These are phyloP conservation scores for Elymus sibiricus DNA, from an alignment of 176 grass and related monocot species.

Conservation along the genomic window DNA sequence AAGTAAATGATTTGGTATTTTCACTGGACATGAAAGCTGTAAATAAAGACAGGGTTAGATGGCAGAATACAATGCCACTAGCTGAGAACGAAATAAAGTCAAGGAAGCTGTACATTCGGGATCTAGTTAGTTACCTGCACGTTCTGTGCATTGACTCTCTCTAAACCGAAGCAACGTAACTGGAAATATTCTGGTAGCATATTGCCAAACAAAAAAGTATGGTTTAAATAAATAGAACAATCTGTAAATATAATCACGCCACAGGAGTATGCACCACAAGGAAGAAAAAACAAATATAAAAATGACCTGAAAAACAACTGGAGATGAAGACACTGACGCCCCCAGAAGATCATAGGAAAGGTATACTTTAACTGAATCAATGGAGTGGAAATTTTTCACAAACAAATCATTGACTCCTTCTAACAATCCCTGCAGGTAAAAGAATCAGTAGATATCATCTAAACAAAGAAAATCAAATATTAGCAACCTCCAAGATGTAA, in stretches of 20 bases:
- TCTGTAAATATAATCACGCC: constrained; percentile 1
- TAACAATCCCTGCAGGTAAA: constrained; percentile 76
- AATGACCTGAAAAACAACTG: constrained; percentile 90
- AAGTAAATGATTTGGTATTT: too few species aligned
- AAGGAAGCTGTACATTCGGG: too few species aligned
- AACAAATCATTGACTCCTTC: constrained; percentile 89
- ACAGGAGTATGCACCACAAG: constrained; percentile 25
- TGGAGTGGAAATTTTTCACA: constrained; percentile 99
- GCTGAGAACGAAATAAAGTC: too few species aligned
- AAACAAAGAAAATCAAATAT: constrained; percentile 41
- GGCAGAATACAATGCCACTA: too few species aligned
- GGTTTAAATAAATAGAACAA: constrained; percentile 16
- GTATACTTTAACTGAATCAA: constrained; percentile 99
- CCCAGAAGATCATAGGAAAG: constrained; percentile 92
- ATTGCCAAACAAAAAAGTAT: constrained; percentile 55
- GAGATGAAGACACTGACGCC: constrained; percentile 82
- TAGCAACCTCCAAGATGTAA: constrained; percentile 23
- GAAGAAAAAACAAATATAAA: constrained; percentile 6
- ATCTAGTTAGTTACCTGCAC: too few species aligned
- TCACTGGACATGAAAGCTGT: too few species aligned
- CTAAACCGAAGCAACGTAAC: constrained; percentile 95
- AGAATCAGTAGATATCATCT: constrained; percentile 16
- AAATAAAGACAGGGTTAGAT: too few species aligned
- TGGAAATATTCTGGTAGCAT: constrained; percentile 93
- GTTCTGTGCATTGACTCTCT: constrained; percentile 38